These are phyloP conservation scores for Cladosporium sp. DNA, from an alignment of 2,329 filamentous ascomycete species.

Conservation along the genomic window DNA sequence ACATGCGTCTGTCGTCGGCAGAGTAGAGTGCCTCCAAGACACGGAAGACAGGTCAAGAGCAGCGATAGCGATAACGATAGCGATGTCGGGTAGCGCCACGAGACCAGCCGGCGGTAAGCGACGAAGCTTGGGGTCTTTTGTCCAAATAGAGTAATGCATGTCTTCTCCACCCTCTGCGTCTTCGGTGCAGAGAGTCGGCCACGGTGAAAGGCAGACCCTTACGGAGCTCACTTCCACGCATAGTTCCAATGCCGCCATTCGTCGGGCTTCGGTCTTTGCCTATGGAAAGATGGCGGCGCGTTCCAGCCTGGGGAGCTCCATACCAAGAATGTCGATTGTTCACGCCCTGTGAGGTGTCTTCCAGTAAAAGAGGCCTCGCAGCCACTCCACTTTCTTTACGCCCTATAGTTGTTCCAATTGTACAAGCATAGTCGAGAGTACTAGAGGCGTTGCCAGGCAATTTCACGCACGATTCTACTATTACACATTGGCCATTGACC, in stretches of 20 bases:
- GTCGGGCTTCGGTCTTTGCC: background rate
- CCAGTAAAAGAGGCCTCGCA: background rate
- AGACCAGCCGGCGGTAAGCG: slow-evolving; percentile 8
- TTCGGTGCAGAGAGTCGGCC: background rate
- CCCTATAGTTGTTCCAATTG: slow-evolving; percentile 1
- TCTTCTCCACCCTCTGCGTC: background rate
- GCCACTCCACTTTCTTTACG: slow-evolving; percentile 5
- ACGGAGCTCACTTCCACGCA: background rate
- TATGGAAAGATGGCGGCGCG: background rate
- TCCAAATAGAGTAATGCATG: slow-evolving; percentile 4
- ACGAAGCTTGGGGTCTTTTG: background rate
- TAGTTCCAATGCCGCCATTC: slow-evolving; percentile 2
- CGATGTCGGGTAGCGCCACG: background rate
- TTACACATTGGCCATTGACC: background rate
- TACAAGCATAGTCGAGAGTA: background rate
- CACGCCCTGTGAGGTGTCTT: slow-evolving; percentile 5
- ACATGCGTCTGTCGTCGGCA: no score
- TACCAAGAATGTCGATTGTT: slow-evolving; percentile 12
- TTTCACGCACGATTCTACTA: background rate
- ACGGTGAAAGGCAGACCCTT: slow-evolving; percentile 7
- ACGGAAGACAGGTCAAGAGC: background rate
- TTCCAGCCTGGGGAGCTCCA: slow-evolving; percentile 7
- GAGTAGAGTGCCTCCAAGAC: background rate
- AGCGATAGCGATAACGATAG: background rate
- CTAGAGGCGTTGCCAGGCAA: no score